phyloP scores from a whole-genome alignment of 345 rosid genomes.

The Lumnitzera racemosa region DNA sequence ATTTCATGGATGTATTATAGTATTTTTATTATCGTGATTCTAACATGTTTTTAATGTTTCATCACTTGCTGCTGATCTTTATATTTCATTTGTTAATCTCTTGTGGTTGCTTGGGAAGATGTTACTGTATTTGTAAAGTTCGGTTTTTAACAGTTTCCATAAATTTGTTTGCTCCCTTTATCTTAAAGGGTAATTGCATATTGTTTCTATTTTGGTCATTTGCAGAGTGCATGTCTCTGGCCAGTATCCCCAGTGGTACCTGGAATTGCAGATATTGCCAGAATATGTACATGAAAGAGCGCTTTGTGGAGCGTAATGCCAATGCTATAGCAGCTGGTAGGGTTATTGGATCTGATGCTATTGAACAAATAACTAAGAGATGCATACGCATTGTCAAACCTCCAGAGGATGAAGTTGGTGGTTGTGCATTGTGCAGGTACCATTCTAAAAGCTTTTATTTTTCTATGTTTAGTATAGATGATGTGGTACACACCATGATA shows the following conservation, averaged over 20 bases:
- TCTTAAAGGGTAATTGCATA: no score
- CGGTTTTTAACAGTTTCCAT: no score
- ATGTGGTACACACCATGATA: no score
- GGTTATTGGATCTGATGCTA: conserved; percentile 83
- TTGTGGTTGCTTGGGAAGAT: no score
- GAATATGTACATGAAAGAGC: conserved; percentile 55
- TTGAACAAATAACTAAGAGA: conserved; percentile 71
- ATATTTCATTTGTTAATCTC: no score
- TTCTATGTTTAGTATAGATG: no score
- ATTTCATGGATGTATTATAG: no score
- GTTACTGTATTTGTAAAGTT: no score
- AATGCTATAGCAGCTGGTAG: conserved; percentile 93
- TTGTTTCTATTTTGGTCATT: not conserved
- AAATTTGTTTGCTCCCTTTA: no score
- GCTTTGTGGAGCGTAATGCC: conserved; percentile 54
- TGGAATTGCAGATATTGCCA: conserved; percentile 84
- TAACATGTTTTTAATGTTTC: no score
- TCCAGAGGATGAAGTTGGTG: conserved; percentile 54
- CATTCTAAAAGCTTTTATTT: not conserved
- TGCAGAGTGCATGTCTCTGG: conserved; percentile 53
- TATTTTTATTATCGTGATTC: no score
- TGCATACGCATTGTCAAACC: conserved; percentile 82
- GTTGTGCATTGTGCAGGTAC: conserved; percentile 91
- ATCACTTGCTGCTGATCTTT: no score
- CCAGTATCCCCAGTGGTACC: conserved; percentile 48